A percentile compares a stretch with the other conserved stretches of the same genome.
Evolutionary conservation across 768 basidiomycete species (phyloP).

Genomic region (Vararia minispora): DNA sequence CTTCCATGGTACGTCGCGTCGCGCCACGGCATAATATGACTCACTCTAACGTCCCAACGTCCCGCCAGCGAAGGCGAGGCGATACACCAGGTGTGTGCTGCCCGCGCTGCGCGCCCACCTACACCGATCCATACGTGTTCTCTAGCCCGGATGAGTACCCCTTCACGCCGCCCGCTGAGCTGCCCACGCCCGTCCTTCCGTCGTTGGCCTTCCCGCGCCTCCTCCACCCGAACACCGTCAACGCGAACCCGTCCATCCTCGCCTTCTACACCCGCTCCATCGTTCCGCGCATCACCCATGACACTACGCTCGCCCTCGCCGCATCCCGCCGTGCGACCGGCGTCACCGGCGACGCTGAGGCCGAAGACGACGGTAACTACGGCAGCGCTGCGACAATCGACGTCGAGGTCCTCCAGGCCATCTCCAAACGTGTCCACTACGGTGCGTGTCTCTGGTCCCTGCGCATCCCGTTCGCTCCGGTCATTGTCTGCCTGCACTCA

Average conservation of each 20-base stretch:
- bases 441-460: conserved; percentile 37
- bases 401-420: conserved; percentile 93
- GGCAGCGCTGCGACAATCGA: conserved; percentile 93
- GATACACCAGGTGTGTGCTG: conserved; percentile 74
- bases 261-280: conserved; percentile 83
- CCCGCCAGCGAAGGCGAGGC: conserved; percentile 79
- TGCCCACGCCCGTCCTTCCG: conserved; percentile 75
- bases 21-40: background rate
- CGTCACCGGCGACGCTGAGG: conserved; percentile 55
- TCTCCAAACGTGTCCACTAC: conserved; percentile 96
- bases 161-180: conserved; percentile 56
- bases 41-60: background rate
- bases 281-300: conserved; percentile 79
- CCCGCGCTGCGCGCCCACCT: background rate
- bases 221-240: conserved; percentile 69
- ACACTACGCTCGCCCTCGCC: conserved; percentile 56
- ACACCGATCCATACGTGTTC: background rate
- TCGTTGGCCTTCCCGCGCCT: conserved; percentile 65
- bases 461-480: background rate
- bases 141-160: conserved; percentile 97
- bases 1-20: conserved; percentile 73
- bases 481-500: conserved; percentile 4
- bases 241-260: conserved; percentile 79
- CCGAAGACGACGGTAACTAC: conserved; percentile 94
- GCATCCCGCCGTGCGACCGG: conserved; percentile 56